These are phyloP conservation scores for Claviceps sp. DNA, from an alignment of 2,329 filamentous ascomycete genomes.

Conservation along the genomic window DNA sequence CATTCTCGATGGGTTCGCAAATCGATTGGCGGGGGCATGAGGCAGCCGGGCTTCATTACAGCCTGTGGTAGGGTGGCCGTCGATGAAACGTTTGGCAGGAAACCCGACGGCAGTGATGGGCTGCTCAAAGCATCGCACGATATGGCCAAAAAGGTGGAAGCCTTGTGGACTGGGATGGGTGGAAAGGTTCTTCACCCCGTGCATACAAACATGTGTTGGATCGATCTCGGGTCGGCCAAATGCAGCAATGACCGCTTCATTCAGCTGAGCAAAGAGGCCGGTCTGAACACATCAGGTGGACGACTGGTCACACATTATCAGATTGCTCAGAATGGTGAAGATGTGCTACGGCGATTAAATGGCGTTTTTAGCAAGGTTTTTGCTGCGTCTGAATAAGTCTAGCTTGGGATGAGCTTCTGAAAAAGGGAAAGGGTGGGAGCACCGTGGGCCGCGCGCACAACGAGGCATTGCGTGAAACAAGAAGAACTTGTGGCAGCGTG, in stretches of 20 bases:
- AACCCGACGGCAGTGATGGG: slow-evolving; percentile 32
- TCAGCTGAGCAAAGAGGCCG: slow-evolving; percentile 26
- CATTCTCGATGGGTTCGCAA: slow-evolving; percentile 42
- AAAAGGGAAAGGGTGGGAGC: too few relatives aligned
- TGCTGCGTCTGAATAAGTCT: slow-evolving; percentile 6
- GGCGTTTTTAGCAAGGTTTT: slow-evolving; percentile 34
- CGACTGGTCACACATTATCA: slow-evolving; percentile 41
- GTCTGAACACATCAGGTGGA: slow-evolving; percentile 26
- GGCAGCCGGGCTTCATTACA: slow-evolving; percentile 60
- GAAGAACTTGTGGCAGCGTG: not conserved
- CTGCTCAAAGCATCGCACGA: slow-evolving; percentile 46
- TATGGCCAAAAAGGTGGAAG: slow-evolving; percentile 50
- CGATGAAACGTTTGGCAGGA: slow-evolving; percentile 28
- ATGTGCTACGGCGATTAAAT: slow-evolving; percentile 44
- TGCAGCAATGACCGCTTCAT: slow-evolving; percentile 25
- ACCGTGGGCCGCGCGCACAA: not conserved
- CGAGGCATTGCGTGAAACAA: not conserved
- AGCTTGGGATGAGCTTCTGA: not conserved
- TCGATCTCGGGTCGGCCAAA: slow-evolving; percentile 54
- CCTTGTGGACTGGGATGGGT: slow-evolving; percentile 56
- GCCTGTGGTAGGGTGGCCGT: slow-evolving; percentile 60
- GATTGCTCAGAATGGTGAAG: slow-evolving; percentile 46
- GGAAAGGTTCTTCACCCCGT: slow-evolving; percentile 56
- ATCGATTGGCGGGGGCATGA: slow-evolving; percentile 59
- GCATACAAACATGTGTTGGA: slow-evolving; percentile 88